A percentile compares a stretch with the other conserved stretches of the same genome.
Evolutionary conservation across 2,329 filamentous ascomycete genomes (phyloP).

Genomic region (Colletotrichum sp.): DNA sequence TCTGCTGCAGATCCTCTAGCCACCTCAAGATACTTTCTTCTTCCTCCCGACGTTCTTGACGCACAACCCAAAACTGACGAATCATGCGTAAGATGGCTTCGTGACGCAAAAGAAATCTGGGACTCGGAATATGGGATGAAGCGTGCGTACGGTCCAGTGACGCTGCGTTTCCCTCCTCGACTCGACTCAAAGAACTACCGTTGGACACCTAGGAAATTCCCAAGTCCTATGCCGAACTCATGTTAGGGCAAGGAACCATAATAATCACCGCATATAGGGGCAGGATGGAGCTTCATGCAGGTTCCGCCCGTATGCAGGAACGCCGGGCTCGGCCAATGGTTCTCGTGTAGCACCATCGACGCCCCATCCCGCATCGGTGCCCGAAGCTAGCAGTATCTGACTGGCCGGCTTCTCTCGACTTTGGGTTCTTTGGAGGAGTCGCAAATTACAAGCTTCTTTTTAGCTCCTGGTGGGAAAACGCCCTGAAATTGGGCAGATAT

Average conservation of each 20-base stretch:
- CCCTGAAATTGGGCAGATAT: background rate
- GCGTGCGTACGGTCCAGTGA: background rate
- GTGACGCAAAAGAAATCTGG: background rate
- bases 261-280: conserved; percentile 5
- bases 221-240: background rate
- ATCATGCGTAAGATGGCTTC: background rate
- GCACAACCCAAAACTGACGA: background rate
- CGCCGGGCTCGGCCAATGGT: conserved; percentile 2
- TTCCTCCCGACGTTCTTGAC: background rate
- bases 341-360: background rate
- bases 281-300: conserved; percentile 2
- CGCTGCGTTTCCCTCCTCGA: background rate
- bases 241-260: background rate
- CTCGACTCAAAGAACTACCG: background rate
- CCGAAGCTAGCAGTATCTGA: background rate
- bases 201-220: background rate
- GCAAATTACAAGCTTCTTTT: conserved; percentile 4
- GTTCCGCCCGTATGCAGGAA: conserved; percentile 18
- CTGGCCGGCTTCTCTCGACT: background rate
- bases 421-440: background rate
- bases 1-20: background rate
- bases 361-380: background rate
- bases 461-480: background rate
- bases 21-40: background rate
- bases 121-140: background rate